Percentiles rank a stretch among this genome's conserved stretches.
Evolutionary conservation across 345 rosid genomes (phyloP).

Genomic region (Psidium friedrichsthalianum): DNA sequence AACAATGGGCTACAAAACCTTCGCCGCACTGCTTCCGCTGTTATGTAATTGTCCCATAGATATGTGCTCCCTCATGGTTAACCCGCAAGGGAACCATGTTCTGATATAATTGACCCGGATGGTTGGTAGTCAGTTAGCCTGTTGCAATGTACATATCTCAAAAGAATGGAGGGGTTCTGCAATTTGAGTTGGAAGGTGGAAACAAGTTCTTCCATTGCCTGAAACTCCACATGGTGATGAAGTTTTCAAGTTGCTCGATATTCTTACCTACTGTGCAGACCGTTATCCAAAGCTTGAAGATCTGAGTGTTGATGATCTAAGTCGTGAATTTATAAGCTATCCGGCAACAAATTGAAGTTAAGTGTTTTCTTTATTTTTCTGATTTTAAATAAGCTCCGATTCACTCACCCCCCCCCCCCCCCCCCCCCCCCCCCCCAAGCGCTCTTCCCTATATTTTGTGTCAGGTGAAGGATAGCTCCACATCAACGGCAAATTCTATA

Average conservation of each 20-base stretch:
- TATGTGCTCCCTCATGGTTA: background rate
- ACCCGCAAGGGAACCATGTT: background rate
- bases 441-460: too few relatives aligned
- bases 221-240: conserved; percentile 1
- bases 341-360: too few relatives aligned
- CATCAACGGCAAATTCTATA: too few relatives aligned
- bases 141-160: conserved; percentile 16
- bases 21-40: conserved; percentile 72
- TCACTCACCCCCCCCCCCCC: too few relatives aligned
- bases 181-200: conserved; percentile 1
- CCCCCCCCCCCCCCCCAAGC: too few relatives aligned
- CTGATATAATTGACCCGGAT: background rate
- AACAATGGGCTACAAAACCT: conserved; percentile 42
- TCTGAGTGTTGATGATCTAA: background rate
- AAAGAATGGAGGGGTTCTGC: conserved; percentile 4
- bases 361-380: too few relatives aligned
- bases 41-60: conserved; percentile 25
- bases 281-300: conserved; percentile 1
- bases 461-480: too few relatives aligned
- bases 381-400: too few relatives aligned
- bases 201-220: background rate
- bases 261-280: background rate
- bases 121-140: background rate
- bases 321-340: background rate
- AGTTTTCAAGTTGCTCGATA: background rate